phyloP scores from a whole-genome alignment of 495 filamentous ascomycete species.

The Neurospora sp. region DNA sequence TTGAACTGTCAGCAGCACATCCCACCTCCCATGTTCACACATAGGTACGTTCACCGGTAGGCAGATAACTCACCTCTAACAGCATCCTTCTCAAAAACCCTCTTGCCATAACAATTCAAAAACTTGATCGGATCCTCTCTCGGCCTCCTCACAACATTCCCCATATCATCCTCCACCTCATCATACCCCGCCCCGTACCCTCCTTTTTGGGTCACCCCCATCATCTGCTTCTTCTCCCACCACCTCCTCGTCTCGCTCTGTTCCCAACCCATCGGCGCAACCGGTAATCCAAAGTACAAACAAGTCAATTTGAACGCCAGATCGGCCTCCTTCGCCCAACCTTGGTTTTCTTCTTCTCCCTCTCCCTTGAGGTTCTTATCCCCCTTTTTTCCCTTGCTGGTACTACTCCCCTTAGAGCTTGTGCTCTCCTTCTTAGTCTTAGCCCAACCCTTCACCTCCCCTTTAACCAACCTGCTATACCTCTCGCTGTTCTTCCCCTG shows the following conservation, averaged over 20 bases:
- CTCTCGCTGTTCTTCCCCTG: conserved; percentile 11
- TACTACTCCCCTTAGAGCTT: not conserved
- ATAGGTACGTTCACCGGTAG: too few species aligned
- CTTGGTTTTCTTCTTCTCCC: not conserved
- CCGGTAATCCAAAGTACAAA: conserved; percentile 19
- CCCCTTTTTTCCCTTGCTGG: not conserved
- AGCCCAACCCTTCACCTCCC: not conserved
- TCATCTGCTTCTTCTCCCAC: not conserved
- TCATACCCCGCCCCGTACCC: not conserved
- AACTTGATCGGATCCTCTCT: conserved; percentile 5
- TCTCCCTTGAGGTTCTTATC: not conserved
- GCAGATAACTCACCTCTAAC: conserved; percentile 2
- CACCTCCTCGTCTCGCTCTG: not conserved
- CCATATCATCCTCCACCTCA: conserved; percentile 4
- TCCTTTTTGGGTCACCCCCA: not conserved
- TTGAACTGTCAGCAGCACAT: too few species aligned
- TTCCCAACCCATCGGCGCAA: conserved; percentile 13
- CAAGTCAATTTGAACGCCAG: conserved; percentile 20
- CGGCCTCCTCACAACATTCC: not conserved
- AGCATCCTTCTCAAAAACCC: conserved; percentile 3
- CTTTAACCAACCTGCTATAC: conserved; percentile 9
- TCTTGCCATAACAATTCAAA: conserved; percentile 6
- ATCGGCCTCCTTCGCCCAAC: not conserved
- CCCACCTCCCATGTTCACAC: too few species aligned
- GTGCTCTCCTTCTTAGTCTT: not conserved